phyloP scores from a whole-genome alignment of 2,329 filamentous ascomycete genomes.

The Pyrenochaeta sp. region DNA sequence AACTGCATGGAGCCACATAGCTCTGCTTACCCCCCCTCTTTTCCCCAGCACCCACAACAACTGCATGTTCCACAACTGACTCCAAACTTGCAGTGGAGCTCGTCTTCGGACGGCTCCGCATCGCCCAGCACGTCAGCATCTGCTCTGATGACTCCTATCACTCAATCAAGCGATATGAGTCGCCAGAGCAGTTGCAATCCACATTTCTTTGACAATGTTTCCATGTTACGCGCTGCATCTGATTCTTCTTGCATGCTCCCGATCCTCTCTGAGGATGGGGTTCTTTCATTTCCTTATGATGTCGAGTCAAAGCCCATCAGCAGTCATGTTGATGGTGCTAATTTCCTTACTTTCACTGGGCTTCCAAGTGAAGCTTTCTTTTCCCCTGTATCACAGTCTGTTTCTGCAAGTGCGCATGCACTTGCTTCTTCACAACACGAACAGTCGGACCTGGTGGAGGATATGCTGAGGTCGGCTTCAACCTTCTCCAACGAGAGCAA shows the following conservation, averaged over 20 bases:
- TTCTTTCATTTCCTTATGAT: constrained; percentile 45
- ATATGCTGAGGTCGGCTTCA: constrained; percentile 62
- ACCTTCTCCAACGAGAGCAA: constrained; percentile 39
- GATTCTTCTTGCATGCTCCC: constrained; percentile 48
- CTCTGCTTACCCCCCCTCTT: constrained; percentile 28
- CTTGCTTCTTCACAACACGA: constrained; percentile 40
- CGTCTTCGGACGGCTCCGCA: constrained; percentile 42
- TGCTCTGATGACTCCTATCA: constrained; percentile 49
- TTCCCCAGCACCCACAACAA: constrained; percentile 30
- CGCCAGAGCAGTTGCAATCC: constrained; percentile 56
- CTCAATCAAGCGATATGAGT: constrained; percentile 55
- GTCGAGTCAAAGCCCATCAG: constrained; percentile 46
- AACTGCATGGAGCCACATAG: constrained; percentile 37
- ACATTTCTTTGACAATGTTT: constrained; percentile 51
- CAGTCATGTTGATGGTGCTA: constrained; percentile 39
- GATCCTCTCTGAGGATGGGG: constrained; percentile 47
- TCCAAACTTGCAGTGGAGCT: constrained; percentile 41
- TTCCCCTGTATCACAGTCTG: constrained; percentile 36
- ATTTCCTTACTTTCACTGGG: constrained; percentile 43
- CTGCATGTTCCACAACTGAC: constrained; percentile 44
- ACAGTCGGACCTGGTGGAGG: constrained; percentile 50
- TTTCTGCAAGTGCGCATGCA: constrained; percentile 44
- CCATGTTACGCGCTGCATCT: constrained; percentile 57
- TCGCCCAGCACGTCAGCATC: constrained; percentile 49
- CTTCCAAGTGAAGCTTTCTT: constrained; percentile 49